Evolutionary conservation across 164 flowering plant genomes (phyloP).

Genomic region (Santalum album): DNA sequence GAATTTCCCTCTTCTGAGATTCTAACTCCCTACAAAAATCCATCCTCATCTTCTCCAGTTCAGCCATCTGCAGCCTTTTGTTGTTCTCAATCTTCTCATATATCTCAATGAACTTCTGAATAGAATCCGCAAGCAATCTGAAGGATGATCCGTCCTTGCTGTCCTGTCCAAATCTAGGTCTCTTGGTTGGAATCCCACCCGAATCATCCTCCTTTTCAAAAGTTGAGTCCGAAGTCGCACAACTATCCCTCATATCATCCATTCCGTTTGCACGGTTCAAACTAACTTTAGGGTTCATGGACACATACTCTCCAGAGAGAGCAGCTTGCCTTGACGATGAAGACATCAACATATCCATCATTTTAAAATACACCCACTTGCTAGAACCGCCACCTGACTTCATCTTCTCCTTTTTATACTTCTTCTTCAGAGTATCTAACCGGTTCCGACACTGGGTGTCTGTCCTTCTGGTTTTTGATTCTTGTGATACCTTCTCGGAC

Average conservation of each 20-base stretch:
- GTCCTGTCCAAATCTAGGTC: not conserved
- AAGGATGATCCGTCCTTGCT: not conserved
- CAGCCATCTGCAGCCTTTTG: conserved; percentile 3
- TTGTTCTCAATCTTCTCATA: conserved; percentile 4
- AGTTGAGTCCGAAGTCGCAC: conserved; percentile 26
- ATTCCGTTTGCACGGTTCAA: conserved; percentile 29
- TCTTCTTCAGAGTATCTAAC: not conserved
- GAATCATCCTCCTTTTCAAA: conserved; percentile 23
- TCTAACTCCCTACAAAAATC: not conserved
- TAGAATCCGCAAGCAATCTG: conserved; percentile 2
- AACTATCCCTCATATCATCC: conserved; percentile 38
- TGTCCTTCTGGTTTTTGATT: not conserved
- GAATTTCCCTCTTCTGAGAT: not conserved
- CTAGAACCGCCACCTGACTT: not conserved
- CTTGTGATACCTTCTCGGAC: not conserved
- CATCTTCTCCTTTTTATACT: not conserved
- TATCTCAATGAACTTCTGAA: conserved; percentile 5
- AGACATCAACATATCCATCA: not conserved
- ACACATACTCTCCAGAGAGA: conserved; percentile 23
- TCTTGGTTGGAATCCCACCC: conserved; percentile 30
- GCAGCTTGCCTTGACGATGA: not conserved
- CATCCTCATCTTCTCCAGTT: conserved; percentile 6
- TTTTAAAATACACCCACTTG: conserved; percentile 1
- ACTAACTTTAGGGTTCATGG: conserved; percentile 26
- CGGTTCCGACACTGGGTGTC: conserved; percentile 2